Percentiles rank a stretch among this genome's conserved stretches.
These are phyloP conservation scores for Taphrina deformans DNA, from an alignment of 1,139 yeast species.

Conservation along the genomic window DNA sequence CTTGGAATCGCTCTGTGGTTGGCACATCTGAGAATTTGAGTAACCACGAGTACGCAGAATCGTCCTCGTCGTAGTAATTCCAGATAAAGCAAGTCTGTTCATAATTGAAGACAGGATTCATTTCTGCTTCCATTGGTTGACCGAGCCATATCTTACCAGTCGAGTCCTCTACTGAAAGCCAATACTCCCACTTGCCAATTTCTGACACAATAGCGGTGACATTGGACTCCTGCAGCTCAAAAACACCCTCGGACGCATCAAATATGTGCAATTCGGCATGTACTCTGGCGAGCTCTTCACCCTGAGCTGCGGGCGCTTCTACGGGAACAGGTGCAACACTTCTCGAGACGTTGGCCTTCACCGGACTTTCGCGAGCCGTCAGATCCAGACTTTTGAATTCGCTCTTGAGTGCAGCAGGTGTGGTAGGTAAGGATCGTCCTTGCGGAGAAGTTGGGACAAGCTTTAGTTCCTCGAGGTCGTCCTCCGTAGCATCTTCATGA, in stretches of 20 bases:
- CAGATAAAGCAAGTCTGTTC: constrained; percentile 64
- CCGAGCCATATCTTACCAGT: constrained; percentile 49
- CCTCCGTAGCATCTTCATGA: constrained; percentile 52
- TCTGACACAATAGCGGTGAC: constrained; percentile 51
- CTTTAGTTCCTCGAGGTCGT: constrained; percentile 59
- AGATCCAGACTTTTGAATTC: constrained; percentile 9
- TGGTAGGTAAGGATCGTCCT: constrained; percentile 26
- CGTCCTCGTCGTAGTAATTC: constrained; percentile 53
- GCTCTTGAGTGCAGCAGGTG: constrained; percentile 34
- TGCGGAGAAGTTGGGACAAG: constrained; percentile 28
- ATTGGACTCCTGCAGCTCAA: constrained; percentile 50
- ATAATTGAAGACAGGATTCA: constrained; percentile 67
- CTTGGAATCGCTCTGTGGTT: constrained; percentile 56
- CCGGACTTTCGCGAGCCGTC: constrained; percentile 34
- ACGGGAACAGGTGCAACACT: constrained; percentile 33
- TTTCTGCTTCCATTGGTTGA: constrained; percentile 51
- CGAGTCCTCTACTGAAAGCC: constrained; percentile 48
- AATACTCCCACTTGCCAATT: constrained; percentile 54
- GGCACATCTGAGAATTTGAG: constrained; percentile 54
- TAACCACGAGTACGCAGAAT: constrained; percentile 60
- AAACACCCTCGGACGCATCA: constrained; percentile 57
- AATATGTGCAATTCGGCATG: constrained; percentile 56
- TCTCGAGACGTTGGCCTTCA: constrained; percentile 25
- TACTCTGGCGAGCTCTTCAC: constrained; percentile 38
- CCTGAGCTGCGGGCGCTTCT: constrained; percentile 14